Conservation (phyloP, 2,329 filamentous ascomycete species). For the Trichophyton simii region DNA sequence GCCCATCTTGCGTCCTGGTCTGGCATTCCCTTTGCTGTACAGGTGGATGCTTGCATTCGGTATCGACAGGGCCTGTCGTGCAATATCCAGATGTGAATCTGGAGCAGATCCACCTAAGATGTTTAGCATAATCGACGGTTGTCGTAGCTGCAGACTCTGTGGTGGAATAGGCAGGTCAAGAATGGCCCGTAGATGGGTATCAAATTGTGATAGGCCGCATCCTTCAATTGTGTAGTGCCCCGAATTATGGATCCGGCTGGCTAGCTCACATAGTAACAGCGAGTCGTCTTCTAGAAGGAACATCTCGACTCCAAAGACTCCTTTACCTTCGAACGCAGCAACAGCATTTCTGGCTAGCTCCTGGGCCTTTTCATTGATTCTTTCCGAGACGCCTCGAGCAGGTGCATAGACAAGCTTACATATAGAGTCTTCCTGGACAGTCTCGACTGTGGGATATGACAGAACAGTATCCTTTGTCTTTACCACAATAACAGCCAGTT, state of each 20-base stretch:
- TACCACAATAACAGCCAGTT: slow-evolving; percentile 89
- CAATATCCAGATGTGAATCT: slow-evolving; percentile 48
- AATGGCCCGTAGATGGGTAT: slow-evolving; percentile 77
- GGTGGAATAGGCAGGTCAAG: slow-evolving; percentile 53
- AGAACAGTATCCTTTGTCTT: slow-evolving; percentile 65
- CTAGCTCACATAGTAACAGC: slow-evolving; percentile 76
- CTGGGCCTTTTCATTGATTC: slow-evolving; percentile 54
- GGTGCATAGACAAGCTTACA: slow-evolving; percentile 88
- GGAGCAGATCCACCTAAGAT: slow-evolving; percentile 47
- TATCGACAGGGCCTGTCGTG: slow-evolving; percentile 44
- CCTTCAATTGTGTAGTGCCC: slow-evolving; percentile 94
- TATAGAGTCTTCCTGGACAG: slow-evolving; percentile 86
- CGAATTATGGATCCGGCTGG: slow-evolving; percentile 75
- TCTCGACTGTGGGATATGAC: slow-evolving; percentile 84
- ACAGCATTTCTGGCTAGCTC: slow-evolving; percentile 69
- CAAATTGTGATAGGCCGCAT: slow-evolving; percentile 79
- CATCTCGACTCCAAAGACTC: slow-evolving; percentile 94
- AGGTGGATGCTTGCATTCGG: slow-evolving; percentile 60
- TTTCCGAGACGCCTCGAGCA: slow-evolving; percentile 54
- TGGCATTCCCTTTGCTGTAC: slow-evolving; percentile 77
- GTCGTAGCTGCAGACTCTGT: slow-evolving; percentile 34
- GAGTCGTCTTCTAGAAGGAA: slow-evolving; percentile 65
- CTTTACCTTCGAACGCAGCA: slow-evolving; percentile 68
- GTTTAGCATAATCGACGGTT: slow-evolving; percentile 43
- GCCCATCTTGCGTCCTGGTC: slow-evolving; percentile 85